Evolutionary conservation across 805 yeast genomes (phyloP).

Genomic region (Wickerhamiella vanderwaltii): DNA sequence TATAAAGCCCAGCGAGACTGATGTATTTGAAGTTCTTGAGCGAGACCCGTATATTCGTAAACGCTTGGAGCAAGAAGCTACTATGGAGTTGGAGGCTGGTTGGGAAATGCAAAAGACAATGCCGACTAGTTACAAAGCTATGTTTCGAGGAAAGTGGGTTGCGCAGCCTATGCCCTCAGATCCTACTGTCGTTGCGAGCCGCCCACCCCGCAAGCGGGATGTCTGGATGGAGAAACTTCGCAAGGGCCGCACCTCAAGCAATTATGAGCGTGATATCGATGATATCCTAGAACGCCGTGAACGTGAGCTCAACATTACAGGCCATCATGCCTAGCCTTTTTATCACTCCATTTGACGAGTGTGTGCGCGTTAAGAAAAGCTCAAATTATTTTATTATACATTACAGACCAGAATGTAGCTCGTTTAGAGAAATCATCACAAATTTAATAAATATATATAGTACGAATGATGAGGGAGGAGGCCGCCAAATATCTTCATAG

Average conservation of each 20-base stretch:
- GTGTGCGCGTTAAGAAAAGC: too few relatives aligned
- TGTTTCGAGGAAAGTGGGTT: conserved; percentile 30
- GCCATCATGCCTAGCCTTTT: too few relatives aligned
- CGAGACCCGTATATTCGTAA: conserved; percentile 52
- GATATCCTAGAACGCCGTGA: conserved; percentile 30
- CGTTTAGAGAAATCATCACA: too few relatives aligned
- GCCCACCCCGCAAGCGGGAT: conserved; percentile 17
- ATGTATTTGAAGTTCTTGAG: conserved; percentile 66
- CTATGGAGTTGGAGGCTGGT: conserved; percentile 57
- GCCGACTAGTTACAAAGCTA: conserved; percentile 62
- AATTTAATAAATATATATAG: too few relatives aligned
- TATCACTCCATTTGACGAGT: too few relatives aligned
- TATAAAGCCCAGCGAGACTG: conserved; percentile 61
- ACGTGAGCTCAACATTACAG: conserved; percentile 21
- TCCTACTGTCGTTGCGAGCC: conserved; percentile 8
- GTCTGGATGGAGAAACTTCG: conserved; percentile 22
- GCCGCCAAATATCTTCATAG: too few relatives aligned
- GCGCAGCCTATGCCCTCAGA: conserved; percentile 14
- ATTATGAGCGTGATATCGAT: conserved; percentile 28
- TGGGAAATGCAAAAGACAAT: conserved; percentile 36
- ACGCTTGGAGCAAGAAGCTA: conserved; percentile 61
- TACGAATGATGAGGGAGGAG: too few relatives aligned
- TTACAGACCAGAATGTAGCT: too few relatives aligned
- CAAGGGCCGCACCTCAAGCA: conserved; percentile 21
- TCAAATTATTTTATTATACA: too few relatives aligned